Conservation (phyloP, 2,329 filamentous ascomycete genomes). For the Coleophoma eucalyptorum region DNA sequence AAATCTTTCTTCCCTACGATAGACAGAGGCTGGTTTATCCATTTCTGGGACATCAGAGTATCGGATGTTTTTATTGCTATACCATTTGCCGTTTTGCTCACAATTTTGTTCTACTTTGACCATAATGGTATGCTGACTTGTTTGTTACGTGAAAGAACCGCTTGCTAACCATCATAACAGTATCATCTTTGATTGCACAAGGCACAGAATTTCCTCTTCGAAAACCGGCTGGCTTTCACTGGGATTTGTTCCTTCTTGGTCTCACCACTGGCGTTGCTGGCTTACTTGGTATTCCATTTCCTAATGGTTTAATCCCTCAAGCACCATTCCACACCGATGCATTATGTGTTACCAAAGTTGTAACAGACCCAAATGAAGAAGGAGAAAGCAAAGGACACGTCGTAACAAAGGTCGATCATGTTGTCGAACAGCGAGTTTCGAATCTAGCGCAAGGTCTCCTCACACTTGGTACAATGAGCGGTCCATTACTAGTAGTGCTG, state of each 20-base stretch:
- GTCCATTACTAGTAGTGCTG: slow-evolving; percentile 68
- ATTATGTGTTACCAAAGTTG: slow-evolving; percentile 64
- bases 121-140: slow-evolving; percentile 64
- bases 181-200: slow-evolving; percentile 78
- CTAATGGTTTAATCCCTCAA: slow-evolving; percentile 80
- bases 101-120: slow-evolving; percentile 85
- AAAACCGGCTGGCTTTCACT: slow-evolving; percentile 82
- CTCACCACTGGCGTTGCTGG: slow-evolving; percentile 74
- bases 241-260: slow-evolving; percentile 79
- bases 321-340: slow-evolving; percentile 79
- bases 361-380: slow-evolving; percentile 45
- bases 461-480: slow-evolving; percentile 75
- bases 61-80: slow-evolving; percentile 77
- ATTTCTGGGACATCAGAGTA: slow-evolving; percentile 74
- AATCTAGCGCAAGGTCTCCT: slow-evolving; percentile 76
- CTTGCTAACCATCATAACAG: slow-evolving; percentile 33
- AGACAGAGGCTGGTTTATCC: slow-evolving; percentile 71
- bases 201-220: slow-evolving; percentile 77
- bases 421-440: slow-evolving; percentile 76
- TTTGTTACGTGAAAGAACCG: background rate
- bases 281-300: slow-evolving; percentile 73
- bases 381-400: slow-evolving; percentile 55
- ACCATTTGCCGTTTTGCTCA: slow-evolving; percentile 81
- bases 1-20: slow-evolving; percentile 76
- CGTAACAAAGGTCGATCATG: slow-evolving; percentile 48